These are phyloP conservation scores for Cyberlindnera petersonii DNA, from an alignment of 805 yeast genomes.

Conservation along the genomic window DNA sequence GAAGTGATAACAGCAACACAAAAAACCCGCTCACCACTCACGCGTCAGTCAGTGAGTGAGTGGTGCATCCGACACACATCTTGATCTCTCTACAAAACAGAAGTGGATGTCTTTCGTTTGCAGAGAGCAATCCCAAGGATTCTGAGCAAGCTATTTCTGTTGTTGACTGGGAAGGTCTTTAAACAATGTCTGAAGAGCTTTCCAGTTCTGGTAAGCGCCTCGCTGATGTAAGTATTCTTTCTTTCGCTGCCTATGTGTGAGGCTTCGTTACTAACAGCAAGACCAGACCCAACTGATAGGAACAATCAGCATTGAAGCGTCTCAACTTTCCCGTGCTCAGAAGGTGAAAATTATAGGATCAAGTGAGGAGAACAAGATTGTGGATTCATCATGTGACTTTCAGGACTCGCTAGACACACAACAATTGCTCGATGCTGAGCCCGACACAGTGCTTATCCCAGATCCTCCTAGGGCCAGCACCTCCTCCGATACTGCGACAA, in stretches of 20 bases:
- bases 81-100: too few species aligned
- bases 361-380: slow-evolving; percentile 22
- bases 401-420: slow-evolving; percentile 21
- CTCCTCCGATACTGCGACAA: neutral
- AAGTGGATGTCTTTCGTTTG: too few species aligned
- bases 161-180: neutral
- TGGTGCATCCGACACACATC: too few species aligned
- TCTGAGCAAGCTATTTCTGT: too few species aligned
- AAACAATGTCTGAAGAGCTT: slow-evolving; percentile 4
- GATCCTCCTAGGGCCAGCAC: neutral
- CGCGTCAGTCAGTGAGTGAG: too few species aligned
- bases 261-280: slow-evolving; percentile 18
- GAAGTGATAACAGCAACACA: too few species aligned
- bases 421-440: slow-evolving; percentile 12
- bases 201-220: slow-evolving; percentile 5
- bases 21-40: too few species aligned
- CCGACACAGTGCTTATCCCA: slow-evolving; percentile 6
- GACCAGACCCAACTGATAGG: slow-evolving; percentile 22
- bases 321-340: slow-evolving; percentile 10
- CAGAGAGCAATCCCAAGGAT: too few species aligned
- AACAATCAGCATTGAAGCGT: slow-evolving; percentile 5
- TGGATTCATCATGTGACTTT: slow-evolving; percentile 26
- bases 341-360: slow-evolving; percentile 16
- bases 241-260: neutral
- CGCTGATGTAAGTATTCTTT: slow-evolving; percentile 8